Evolutionary conservation across 441 rosid species (phyloP).

Genomic region (Flueggea neowawraea): DNA sequence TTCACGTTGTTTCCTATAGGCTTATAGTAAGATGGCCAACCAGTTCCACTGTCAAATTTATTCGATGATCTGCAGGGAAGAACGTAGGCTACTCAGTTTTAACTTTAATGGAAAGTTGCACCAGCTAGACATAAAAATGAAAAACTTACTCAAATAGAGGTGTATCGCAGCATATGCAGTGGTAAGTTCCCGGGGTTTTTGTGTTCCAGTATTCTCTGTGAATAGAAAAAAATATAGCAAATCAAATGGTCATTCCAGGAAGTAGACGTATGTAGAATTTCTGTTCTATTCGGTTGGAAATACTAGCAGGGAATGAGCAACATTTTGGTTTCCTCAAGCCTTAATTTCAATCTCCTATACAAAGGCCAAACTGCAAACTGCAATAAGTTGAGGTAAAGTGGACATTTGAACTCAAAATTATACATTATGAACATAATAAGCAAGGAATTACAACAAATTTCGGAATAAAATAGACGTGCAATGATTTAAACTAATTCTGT

Average conservation of each 20-base stretch:
- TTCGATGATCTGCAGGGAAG: conserved; percentile 59
- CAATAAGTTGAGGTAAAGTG: no score
- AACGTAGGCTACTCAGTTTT: conserved; percentile 6
- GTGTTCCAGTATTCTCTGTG: conserved; percentile 83
- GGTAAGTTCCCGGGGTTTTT: conserved; percentile 73
- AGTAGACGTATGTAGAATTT: not conserved
- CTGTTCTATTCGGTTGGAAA: no score
- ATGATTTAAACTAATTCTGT: no score
- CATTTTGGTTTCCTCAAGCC: no score
- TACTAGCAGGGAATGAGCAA: no score
- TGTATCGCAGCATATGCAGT: conserved; percentile 75
- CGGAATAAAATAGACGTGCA: no score
- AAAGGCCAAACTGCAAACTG: no score
- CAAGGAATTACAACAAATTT: no score
- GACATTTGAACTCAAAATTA: no score
- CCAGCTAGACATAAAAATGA: not conserved
- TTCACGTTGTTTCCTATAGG: conserved; percentile 69
- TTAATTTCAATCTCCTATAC: no score
- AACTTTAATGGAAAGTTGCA: not conserved
- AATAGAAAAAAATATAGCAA: not conserved
- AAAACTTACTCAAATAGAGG: conserved; percentile 73
- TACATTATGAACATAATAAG: no score
- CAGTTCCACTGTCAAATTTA: conserved; percentile 93
- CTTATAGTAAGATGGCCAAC: conserved; percentile 92
- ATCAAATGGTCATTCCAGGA: not conserved